Base-by-base conservation (phyloP, 129 eudicot genomes). In the Chrysanthemum lavandulifolium region DNA sequence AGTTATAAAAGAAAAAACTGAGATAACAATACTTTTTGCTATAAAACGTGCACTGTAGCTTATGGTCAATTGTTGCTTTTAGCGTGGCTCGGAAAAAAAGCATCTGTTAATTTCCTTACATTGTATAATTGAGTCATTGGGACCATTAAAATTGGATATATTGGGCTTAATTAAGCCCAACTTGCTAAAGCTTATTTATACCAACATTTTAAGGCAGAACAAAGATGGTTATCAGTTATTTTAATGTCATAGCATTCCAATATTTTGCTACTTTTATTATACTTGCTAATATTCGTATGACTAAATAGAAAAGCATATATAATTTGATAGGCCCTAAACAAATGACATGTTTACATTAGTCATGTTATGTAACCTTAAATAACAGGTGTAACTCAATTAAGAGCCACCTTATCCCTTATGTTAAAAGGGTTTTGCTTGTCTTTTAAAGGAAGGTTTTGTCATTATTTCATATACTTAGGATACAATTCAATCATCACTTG, bases 371-470 rank as follows among this genome's bases (percentile, higher is more conserved):
- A 40, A 64, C 15, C 52, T 36, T 64, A n/a, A 3, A 64, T 14
- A 64, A 65, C 16, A 36, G 1, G 11, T 65, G n/a, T 40, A n/a
- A 15, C 43, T 65, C 9, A 27, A 27, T 61, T 36, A 21, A 72
- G 76, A 11, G 29, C 25, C 49, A 54, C 75, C 76, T 62, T 16
- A 71, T 72, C 77, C 61, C 77, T 55, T 72, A 65, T 25, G 50
- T 45, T 43, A 15, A 27, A 19, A 19, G 54, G 47, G 61, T 72
- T 40, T 78, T 78, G 78, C 82, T 78, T 78, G 73, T 72, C 78
- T 78, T 72, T 65, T 65, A 78, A 78, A 62, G 63, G 21, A 78
- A 78, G 82, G 56, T 65, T 72, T 29, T 72, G 47, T 19, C 73
- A 58, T 2, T 13, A 29, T 15, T 45, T 57, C 66, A 69, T 11